Evolutionary conservation across 441 rosid species (phyloP).

Genomic region (Populus tomentosa): DNA sequence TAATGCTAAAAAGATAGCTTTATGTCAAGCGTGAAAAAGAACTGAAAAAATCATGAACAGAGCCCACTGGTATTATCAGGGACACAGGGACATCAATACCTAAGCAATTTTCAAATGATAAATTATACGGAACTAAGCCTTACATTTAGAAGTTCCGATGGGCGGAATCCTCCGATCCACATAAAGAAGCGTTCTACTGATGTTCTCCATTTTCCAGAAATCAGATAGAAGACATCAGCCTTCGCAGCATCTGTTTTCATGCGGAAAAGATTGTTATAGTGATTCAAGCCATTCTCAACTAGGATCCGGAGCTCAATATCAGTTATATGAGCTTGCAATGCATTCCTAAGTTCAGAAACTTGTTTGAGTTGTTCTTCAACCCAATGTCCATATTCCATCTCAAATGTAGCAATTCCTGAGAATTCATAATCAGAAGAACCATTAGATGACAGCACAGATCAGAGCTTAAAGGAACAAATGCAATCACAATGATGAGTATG

Average conservation of each 20-base stretch:
- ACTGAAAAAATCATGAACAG: background rate
- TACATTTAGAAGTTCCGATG: background rate
- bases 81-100: constrained; percentile 34
- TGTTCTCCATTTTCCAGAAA: constrained; percentile 92
- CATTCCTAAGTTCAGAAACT: constrained; percentile 71
- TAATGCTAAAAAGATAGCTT: background rate
- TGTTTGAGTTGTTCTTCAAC: constrained; percentile 73
- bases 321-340: constrained; percentile 65
- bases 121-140: background rate
- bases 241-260: constrained; percentile 72
- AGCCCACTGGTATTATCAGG: background rate
- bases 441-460: background rate
- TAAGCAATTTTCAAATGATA: background rate
- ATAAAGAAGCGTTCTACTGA: constrained; percentile 88
- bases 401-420: constrained; percentile 72
- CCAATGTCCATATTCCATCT: constrained; percentile 92
- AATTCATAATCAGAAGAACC: background rate
- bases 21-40: background rate
- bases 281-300: constrained; percentile 68
- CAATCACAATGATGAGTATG: no score
- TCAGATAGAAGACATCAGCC: constrained; percentile 82
- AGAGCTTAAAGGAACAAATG: background rate
- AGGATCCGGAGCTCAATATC: constrained; percentile 80
- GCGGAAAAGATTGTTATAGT: constrained; percentile 62
- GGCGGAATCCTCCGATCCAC: constrained; percentile 93